Percentiles rank a stretch among this genome's conserved stretches.
Conservation (phyloP, 2,329 filamentous ascomycete genomes). For the Sordariomycetes sp. region DNA sequence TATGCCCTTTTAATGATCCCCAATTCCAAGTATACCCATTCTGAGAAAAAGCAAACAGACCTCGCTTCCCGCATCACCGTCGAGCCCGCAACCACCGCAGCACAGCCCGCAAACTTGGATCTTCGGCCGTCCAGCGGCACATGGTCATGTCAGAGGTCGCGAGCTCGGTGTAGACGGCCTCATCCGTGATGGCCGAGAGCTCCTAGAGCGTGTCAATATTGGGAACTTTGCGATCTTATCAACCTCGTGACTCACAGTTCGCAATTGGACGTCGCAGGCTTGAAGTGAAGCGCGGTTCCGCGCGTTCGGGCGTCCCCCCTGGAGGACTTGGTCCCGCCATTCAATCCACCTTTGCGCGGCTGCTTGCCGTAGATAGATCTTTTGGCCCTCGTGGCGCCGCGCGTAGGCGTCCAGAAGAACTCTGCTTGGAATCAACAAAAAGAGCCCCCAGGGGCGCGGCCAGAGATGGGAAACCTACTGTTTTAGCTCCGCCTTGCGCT, state of each 20-base stretch:
- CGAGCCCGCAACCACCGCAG: constrained; percentile 41
- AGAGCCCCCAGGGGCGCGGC: no score
- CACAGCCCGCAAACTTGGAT: constrained; percentile 47
- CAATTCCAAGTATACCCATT: background rate
- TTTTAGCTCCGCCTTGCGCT: constrained; percentile 51
- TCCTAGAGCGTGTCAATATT: constrained; percentile 29
- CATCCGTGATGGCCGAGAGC: constrained; percentile 48
- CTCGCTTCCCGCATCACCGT: background rate
- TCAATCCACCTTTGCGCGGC: constrained; percentile 52
- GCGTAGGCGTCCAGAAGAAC: constrained; percentile 51
- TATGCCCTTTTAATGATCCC: background rate
- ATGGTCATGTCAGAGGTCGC: constrained; percentile 40
- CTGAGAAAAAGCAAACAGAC: background rate
- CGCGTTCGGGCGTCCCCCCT: constrained; percentile 37
- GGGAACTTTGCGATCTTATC: background rate
- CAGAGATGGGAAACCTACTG: constrained; percentile 37
- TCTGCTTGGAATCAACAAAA: no score
- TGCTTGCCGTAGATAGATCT: constrained; percentile 53
- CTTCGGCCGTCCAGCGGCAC: constrained; percentile 55
- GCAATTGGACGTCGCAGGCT: constrained; percentile 47
- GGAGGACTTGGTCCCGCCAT: constrained; percentile 42
- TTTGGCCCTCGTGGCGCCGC: constrained; percentile 53
- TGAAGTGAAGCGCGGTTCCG: constrained; percentile 38
- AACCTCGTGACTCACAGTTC: constrained; percentile 34
- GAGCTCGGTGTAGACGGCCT: constrained; percentile 47